Percentiles rank a stretch among this genome's conserved stretches.
phyloP scores from a whole-genome alignment of 345 rosid genomes.

The Camelina laxa region DNA sequence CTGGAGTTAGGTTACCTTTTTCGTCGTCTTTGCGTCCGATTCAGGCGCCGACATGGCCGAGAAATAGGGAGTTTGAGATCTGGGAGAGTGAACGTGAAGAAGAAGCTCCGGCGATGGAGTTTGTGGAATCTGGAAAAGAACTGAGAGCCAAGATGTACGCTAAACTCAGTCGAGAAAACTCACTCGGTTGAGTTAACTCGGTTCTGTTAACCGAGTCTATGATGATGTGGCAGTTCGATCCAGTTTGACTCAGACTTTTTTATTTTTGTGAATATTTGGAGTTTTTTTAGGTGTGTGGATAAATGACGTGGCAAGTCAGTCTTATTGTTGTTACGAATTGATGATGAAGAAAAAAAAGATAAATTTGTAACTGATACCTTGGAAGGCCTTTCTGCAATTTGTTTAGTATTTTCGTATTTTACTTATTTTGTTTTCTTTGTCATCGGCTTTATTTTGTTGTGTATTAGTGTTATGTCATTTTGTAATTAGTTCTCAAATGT shows the following conservation, averaged over 20 bases:
- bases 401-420: not conserved
- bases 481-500: conserved; percentile 23
- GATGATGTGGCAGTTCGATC: conserved; percentile 7
- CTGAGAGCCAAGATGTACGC: conserved; percentile 61
- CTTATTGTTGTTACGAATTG: not conserved
- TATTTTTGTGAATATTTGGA: conserved; percentile 21
- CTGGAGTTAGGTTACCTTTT: conserved; percentile 47
- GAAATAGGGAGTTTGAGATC: conserved; percentile 30
- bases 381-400: conserved; percentile 12
- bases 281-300: conserved; percentile 31
- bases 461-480: conserved; percentile 14
- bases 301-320: not conserved
- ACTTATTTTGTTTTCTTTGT: not conserved
- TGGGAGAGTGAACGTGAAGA: conserved; percentile 52
- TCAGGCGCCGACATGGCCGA: conserved; percentile 22
- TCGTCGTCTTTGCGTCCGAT: conserved; percentile 44
- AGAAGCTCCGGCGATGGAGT: conserved; percentile 63
- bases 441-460: conserved; percentile 23
- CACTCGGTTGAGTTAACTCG: conserved; percentile 44
- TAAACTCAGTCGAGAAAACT: conserved; percentile 58
- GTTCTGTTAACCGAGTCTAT: not conserved
- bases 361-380: not conserved
- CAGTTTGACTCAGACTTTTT: not conserved
- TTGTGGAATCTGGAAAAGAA: conserved; percentile 73
- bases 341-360: not conserved